Conservation (phyloP, 352 stramenopile genomes). For the Phytophthora cajani region DNA sequence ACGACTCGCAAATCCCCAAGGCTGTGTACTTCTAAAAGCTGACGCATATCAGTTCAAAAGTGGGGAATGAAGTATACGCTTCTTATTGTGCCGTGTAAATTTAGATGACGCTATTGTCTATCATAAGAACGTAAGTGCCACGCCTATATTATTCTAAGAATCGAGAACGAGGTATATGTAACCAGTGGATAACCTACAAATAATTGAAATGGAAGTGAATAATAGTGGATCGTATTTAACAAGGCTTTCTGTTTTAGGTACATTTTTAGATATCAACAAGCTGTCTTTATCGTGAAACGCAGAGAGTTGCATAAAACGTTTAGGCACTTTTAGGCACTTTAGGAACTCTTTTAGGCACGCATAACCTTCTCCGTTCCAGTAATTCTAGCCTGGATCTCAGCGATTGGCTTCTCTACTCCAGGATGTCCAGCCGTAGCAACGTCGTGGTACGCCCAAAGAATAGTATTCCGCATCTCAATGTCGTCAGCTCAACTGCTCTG, state of each 20-base stretch:
- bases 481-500: background rate
- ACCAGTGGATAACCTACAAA: no score
- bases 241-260: background rate
- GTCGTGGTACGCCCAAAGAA: conserved; percentile 6
- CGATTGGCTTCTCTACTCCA: background rate
- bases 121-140: no score
- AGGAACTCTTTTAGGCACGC: background rate
- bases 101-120: no score
- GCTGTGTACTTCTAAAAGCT: no score
- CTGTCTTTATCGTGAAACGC: background rate
- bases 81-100: no score
- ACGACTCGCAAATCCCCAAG: no score
- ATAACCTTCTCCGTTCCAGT: no score
- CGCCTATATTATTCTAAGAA: no score
- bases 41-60: no score
- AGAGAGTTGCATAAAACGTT: background rate
- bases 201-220: background rate
- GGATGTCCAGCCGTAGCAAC: background rate
- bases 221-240: background rate
- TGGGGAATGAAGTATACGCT: no score
- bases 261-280: background rate
- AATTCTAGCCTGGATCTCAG: background rate
- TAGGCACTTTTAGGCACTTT: background rate
- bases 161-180: no score
- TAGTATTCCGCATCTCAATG: background rate